phyloP scores from a whole-genome alignment of 306 rosid species.

The Cajanus cajan region DNA sequence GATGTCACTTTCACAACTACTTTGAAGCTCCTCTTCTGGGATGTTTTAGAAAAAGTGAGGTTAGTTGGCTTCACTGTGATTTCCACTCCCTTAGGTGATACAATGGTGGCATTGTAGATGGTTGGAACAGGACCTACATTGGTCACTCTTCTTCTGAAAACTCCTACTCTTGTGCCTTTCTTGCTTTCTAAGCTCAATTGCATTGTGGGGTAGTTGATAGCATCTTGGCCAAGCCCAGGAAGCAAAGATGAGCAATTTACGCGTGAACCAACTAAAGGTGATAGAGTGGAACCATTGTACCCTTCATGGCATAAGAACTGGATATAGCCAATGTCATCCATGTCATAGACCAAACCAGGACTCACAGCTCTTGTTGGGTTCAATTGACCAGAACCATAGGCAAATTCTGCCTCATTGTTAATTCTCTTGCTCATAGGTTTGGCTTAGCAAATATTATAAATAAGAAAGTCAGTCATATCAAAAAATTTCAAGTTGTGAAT shows the following conservation, averaged over 20 bases:
- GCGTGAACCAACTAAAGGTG: conserved; percentile 51
- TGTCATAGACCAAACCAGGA: conserved; percentile 84
- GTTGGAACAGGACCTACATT: conserved; percentile 66
- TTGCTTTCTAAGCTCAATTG: conserved; percentile 52
- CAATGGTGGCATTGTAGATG: conserved; percentile 56
- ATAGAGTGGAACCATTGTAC: conserved; percentile 44
- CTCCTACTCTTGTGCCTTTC: conserved; percentile 29
- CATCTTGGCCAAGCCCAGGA: conserved; percentile 80
- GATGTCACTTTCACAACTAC: conserved; percentile 67
- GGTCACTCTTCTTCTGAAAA: conserved; percentile 69
- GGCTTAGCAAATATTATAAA: conserved; percentile 48
- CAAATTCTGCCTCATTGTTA: conserved; percentile 69
- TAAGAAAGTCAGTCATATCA: conserved; percentile 23
- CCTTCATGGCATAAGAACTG: conserved; percentile 85
- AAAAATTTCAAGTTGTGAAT: too few species aligned
- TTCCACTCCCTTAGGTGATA: conserved; percentile 67
- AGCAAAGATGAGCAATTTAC: conserved; percentile 65
- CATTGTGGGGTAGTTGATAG: conserved; percentile 77
- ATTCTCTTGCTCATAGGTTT: conserved; percentile 67
- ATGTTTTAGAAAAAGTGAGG: conserved; percentile 43
- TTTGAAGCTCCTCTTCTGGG: conserved; percentile 62
- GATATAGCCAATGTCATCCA: conserved; percentile 56
- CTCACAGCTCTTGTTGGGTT: conserved; percentile 65
- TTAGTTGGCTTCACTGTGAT: conserved; percentile 53
- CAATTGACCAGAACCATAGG: conserved; percentile 78